Evolutionary conservation across 495 filamentous ascomycete genomes (phyloP), one percentile per base, ranked within the genome.

Genomic region (Hypoxylon crocopeplum): DNA sequence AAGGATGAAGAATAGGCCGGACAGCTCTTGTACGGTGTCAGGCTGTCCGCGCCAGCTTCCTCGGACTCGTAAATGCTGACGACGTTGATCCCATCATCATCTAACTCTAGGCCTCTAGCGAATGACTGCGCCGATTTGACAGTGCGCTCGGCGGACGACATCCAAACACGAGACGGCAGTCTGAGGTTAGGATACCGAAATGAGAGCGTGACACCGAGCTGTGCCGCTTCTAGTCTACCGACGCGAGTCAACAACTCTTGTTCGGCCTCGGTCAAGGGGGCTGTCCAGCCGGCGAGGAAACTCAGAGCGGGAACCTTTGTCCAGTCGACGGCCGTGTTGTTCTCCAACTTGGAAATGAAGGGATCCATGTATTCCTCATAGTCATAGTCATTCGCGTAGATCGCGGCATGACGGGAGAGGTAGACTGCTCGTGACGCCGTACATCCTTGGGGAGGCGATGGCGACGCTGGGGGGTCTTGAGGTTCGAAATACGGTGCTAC

Each of bases 401-500:
- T 81, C 19, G 78, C 78, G 0, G 78, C 75, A 57, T 79, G 78
- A 6, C 78, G 75, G 11, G 70, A 63, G 10, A 81, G 70, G 55
- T 79, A 81, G 4, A 75, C 71, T 1, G 74, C 78, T 19, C 67
- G 60, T 2, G 67, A 68, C 7, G 74, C 64, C 8, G 67, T 72
- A 63, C 77, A 81, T 30, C 78, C 77, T 62, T 75, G 69, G 4
- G 73, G 71, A 22, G 69, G 11, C 7, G 63, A 47, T 7, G 72
- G 71, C 1, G 69, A 72, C 4, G 69, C 56, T 13, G 74, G 72
- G 25, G 77, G 77, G 44, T 79, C 77, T 41, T 69, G 67, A 11
- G 76, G 71, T 60, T 82, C 77, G 48, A 79, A 82, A 51, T 79
- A 79, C 1, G 79, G 77, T 2, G 77, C 67, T 11, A 79, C 72